Percentiles rank a stretch among this genome's conserved stretches.
These are phyloP conservation scores for Bathelium albidoporum DNA, from an alignment of 495 filamentous ascomycete species.

Conservation along the genomic window DNA sequence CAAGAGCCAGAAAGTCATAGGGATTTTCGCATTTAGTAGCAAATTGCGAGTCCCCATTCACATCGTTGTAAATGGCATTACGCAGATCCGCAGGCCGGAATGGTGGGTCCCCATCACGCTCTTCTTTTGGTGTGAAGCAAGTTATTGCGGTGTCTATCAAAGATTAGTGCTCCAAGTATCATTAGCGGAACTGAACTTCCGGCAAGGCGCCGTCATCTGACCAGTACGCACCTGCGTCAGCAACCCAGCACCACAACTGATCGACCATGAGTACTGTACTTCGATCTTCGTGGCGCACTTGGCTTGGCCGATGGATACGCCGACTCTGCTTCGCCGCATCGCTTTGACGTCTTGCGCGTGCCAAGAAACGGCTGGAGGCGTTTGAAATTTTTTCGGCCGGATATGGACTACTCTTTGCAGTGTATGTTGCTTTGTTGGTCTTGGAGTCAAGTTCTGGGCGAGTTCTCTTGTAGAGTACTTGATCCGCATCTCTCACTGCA, in stretches of 20 bases:
- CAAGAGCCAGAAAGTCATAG: neutral
- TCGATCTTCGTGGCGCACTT: neutral
- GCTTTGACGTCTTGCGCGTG: neutral
- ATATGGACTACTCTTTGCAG: neutral
- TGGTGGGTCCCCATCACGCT: slow-evolving; percentile 1
- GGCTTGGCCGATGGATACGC: neutral
- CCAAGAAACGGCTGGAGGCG: neutral
- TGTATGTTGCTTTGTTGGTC: neutral
- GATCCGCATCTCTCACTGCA: neutral
- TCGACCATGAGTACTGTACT: slow-evolving; percentile 1
- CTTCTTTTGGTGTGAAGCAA: neutral
- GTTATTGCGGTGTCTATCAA: neutral
- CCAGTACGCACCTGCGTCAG: neutral
- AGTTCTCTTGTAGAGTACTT: slow-evolving; percentile 3
- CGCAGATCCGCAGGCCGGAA: neutral
- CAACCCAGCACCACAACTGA: slow-evolving; percentile 1
- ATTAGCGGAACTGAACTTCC: neutral
- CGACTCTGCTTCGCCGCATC: neutral
- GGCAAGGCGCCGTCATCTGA: neutral
- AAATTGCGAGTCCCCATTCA: neutral
- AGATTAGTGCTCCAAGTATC: neutral
- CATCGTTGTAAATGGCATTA: neutral
- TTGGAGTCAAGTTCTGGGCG: too few species aligned
- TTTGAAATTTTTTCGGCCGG: neutral
- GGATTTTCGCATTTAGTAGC: slow-evolving; percentile 3